Base-by-base conservation (phyloP, 106 monocot species). In the Apostasia ramifera region DNA sequence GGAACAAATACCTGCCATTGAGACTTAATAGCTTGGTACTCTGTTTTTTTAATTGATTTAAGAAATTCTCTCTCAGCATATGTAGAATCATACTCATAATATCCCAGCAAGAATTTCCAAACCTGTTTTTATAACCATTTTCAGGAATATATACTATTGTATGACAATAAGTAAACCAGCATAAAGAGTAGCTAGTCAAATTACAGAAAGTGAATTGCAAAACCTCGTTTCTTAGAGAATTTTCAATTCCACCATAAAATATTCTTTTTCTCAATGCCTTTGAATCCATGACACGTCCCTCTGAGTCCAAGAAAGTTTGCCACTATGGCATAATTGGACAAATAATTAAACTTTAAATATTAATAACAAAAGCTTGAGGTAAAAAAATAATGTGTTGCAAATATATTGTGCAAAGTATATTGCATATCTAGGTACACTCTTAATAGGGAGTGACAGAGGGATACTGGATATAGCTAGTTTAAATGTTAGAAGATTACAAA, bases 221-320 rank as follows among this genome's bases (percentile, higher is more conserved):
- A 74, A 91, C 95, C 89, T 92, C 92, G 73, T 91, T 89, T 44
- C 95, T 77, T 47, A 95, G 62, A 75, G 74, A 68, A 64, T 77
- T 71, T 52, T 95, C 88, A 55, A 95, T 80, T 86, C 95, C 95
- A 63, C 95, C 95, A 68, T 95, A 95, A 74, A 95, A 95, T 65
- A 95, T 84, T 71, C 84, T 86, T 74, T 82, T 89, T 73, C 76
- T 88, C 63, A 95, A 75, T 54, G 84, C 86, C 56, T 86, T 85
- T 62, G 92, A 81, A 83, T 95, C 92, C 79, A 77, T 56, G 46
- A 92, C 68, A 67, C 86, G 78, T 5, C 95, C 95, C 79, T 95
- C 95, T 77, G 71, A 66, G 62, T 92, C 95, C 15, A 95, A 75
- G 65, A 84, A 75, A 67, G 76, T 61, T 49, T 47, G 49, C 95